A percentile compares a stretch with the other conserved stretches of the same genome.
Evolutionary conservation across 176 grass and related monocot species (phyloP).

Genomic region (Tillandsia leiboldiana): DNA sequence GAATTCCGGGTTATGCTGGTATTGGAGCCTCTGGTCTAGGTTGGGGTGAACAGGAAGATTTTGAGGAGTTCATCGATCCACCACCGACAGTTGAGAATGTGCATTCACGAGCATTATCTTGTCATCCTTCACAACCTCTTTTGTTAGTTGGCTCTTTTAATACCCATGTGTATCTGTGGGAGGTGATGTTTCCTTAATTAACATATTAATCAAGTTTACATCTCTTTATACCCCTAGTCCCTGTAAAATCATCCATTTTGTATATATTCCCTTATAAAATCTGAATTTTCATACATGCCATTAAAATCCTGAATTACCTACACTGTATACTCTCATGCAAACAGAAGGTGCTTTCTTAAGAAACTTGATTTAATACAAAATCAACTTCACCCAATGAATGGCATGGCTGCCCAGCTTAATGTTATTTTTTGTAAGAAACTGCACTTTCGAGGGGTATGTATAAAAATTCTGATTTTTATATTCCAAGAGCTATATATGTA

Average conservation of each 20-base stretch:
- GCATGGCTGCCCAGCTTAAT: too few species aligned
- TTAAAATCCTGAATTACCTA: too few species aligned
- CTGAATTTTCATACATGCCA: not conserved
- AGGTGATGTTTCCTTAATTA: constrained; percentile 8
- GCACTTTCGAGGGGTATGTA: too few species aligned
- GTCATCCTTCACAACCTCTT: constrained; percentile 32
- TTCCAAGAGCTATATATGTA: too few species aligned
- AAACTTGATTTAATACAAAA: too few species aligned
- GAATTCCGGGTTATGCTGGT: constrained; percentile 94
- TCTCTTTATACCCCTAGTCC: not conserved
- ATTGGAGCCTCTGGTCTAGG: constrained; percentile 31
- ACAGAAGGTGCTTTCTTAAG: too few species aligned
- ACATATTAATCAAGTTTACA: not conserved
- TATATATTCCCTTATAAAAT: not conserved
- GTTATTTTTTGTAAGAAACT: too few species aligned
- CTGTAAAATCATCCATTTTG: not conserved
- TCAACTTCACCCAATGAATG: too few species aligned
- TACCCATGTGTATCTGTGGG: constrained; percentile 42
- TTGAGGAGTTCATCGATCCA: constrained; percentile 29
- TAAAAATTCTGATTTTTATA: too few species aligned
- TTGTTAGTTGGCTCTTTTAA: constrained; percentile 45
- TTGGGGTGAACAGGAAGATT: constrained; percentile 38
- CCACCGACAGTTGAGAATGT: constrained; percentile 36
- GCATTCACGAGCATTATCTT: constrained; percentile 28
- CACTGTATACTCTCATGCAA: too few species aligned